Conservation (phyloP, 2,329 filamentous ascomycete species). For the Aspergillus tamarii region DNA sequence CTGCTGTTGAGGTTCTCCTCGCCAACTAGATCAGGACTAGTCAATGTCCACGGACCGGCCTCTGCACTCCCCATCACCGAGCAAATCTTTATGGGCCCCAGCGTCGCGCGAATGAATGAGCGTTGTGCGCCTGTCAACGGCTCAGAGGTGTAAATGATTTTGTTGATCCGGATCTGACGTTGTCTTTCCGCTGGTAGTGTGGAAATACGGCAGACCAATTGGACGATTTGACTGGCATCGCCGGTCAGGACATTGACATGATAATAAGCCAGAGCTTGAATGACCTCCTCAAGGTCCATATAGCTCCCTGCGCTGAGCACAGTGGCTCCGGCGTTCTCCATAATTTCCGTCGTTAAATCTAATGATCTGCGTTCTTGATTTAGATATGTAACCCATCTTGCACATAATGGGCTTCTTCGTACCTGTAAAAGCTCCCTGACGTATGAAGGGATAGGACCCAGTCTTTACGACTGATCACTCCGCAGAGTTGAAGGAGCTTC, state of each 20-base stretch:
- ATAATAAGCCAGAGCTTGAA: slow-evolving; percentile 34
- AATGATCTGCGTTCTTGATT: slow-evolving; percentile 32
- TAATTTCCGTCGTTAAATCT: slow-evolving; percentile 44
- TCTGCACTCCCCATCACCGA: slow-evolving; percentile 50
- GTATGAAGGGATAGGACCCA: slow-evolving; percentile 46
- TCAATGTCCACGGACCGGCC: slow-evolving; percentile 45
- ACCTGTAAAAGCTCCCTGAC: slow-evolving; percentile 45
- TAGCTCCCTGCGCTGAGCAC: slow-evolving; percentile 41
- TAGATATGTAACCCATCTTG: neutral
- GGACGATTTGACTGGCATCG: slow-evolving; percentile 44
- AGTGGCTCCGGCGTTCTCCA: slow-evolving; percentile 48
- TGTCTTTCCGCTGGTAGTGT: slow-evolving; percentile 25
- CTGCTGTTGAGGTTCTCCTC: slow-evolving; percentile 8
- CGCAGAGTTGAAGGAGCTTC: slow-evolving; percentile 30
- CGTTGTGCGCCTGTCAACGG: slow-evolving; percentile 39
- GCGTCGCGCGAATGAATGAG: slow-evolving; percentile 31
- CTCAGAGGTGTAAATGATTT: slow-evolving; percentile 53
- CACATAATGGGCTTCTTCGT: neutral
- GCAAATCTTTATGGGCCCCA: slow-evolving; percentile 41
- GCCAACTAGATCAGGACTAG: slow-evolving; percentile 34
- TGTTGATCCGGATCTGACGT: slow-evolving; percentile 35
- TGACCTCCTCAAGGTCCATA: slow-evolving; percentile 28
- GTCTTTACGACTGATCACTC: slow-evolving; percentile 40
- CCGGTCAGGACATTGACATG: slow-evolving; percentile 44
- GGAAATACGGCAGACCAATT: slow-evolving; percentile 41